phyloP scores from a whole-genome alignment of 768 basidiomycete genomes.

The Suillus occidentalis region DNA sequence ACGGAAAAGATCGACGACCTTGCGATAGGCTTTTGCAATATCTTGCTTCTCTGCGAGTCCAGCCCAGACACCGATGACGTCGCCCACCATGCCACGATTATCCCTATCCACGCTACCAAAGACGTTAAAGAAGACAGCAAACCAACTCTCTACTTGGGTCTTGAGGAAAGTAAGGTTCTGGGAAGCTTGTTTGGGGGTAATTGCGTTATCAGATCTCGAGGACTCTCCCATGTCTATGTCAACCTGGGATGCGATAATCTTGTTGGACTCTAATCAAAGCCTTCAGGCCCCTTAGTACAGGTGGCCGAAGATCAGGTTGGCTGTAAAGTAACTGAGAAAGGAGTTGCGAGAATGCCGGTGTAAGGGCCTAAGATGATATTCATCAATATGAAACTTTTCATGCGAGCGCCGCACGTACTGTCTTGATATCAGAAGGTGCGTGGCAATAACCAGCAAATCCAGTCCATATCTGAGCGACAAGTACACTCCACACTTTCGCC shows the following conservation, averaged over 20 bases:
- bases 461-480: conserved; percentile 92
- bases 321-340: conserved; percentile 91
- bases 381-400: conserved; percentile 6
- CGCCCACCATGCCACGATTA: conserved; percentile 72
- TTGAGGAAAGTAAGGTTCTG: conserved; percentile 72
- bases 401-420: conserved; percentile 42
- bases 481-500: conserved; percentile 93
- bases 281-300: conserved; percentile 81
- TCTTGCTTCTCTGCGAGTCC: conserved; percentile 78
- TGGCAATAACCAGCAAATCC: conserved; percentile 91
- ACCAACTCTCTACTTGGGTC: conserved; percentile 86
- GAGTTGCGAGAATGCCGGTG: conserved; percentile 78
- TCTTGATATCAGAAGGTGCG: conserved; percentile 68
- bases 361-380: conserved; percentile 57
- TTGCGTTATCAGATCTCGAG: conserved; percentile 25
- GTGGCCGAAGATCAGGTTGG: conserved; percentile 79
- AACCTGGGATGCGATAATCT: conserved; percentile 45
- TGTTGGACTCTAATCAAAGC: conserved; percentile 83
- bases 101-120: conserved; percentile 85
- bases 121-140: conserved; percentile 96
- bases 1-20: conserved; percentile 71
- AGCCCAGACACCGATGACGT: conserved; percentile 86
- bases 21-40: conserved; percentile 76
- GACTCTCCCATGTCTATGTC: conserved; percentile 29
- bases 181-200: conserved; percentile 60